Percentiles rank a stretch among this genome's conserved stretches.
Conservation (phyloP, 768 basidiomycete species). For the Kwoniella sp. region DNA sequence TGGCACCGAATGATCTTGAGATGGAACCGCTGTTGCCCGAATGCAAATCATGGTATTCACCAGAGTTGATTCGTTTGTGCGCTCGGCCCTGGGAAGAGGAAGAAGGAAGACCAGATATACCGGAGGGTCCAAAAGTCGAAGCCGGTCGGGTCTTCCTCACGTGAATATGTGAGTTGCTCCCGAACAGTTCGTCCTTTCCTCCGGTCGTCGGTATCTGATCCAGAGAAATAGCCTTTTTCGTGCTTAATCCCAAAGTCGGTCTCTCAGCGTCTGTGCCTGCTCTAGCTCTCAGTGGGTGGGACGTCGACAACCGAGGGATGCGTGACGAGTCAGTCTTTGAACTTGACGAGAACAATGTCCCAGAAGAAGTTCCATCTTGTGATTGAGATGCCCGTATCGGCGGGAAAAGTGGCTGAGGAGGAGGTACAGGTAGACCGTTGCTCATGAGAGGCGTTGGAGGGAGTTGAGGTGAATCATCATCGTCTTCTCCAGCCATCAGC, state of each 20-base stretch:
- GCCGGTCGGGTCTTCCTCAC: slow-evolving; percentile 31
- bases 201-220: slow-evolving; percentile 32
- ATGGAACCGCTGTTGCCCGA: slow-evolving; percentile 27
- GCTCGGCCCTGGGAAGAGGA: slow-evolving; percentile 20
- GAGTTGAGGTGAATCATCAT: slow-evolving; percentile 32
- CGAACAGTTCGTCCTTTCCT: slow-evolving; percentile 42
- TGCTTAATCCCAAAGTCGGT: slow-evolving; percentile 20
- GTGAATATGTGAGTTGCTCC: slow-evolving; percentile 16
- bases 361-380: slow-evolving; percentile 33
- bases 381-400: slow-evolving; percentile 37
- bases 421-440: slow-evolving; percentile 26
- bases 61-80: slow-evolving; percentile 41
- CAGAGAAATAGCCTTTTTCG: slow-evolving; percentile 44
- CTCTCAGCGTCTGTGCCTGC: slow-evolving; percentile 38
- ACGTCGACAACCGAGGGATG: slow-evolving; percentile 38
- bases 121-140: slow-evolving; percentile 24
- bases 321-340: slow-evolving; percentile 29
- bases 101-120: slow-evolving; percentile 9
- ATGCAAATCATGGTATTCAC: slow-evolving; percentile 21
- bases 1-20: slow-evolving; percentile 50
- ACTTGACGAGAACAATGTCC: slow-evolving; percentile 10
- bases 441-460: slow-evolving; percentile 37
- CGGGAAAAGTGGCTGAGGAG: slow-evolving; percentile 49
- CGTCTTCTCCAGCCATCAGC: slow-evolving; percentile 19
- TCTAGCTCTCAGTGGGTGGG: slow-evolving; percentile 39